Evolutionary conservation across 169 alveolate species (phyloP).

Genomic region (Toxoplasma gondii): DNA sequence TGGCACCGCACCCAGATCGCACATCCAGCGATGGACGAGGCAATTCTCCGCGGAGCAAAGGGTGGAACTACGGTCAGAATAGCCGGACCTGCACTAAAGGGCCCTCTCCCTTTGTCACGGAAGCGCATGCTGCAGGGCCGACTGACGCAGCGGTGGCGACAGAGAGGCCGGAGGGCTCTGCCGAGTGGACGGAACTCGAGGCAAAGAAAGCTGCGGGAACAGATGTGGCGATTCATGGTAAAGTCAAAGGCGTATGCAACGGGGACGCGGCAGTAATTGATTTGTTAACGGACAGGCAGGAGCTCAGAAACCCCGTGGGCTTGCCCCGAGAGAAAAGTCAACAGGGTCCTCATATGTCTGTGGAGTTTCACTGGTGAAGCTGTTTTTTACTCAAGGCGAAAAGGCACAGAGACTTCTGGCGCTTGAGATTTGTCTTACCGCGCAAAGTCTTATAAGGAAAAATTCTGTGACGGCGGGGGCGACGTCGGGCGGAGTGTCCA

Average conservation of each 20-base stretch:
- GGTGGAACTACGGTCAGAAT: no score
- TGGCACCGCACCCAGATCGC: background rate
- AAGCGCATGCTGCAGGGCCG: no score
- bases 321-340: background rate
- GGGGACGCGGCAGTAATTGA: background rate
- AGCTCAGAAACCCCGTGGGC: background rate
- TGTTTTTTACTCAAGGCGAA: no score
- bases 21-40: no score
- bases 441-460: no score
- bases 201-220: background rate
- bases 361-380: background rate
- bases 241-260: background rate
- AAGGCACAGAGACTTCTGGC: no score
- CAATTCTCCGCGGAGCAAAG: no score
- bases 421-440: no score
- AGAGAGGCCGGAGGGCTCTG: background rate
- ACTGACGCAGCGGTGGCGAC: background rate
- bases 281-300: background rate
- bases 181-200: background rate
- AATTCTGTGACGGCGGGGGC: no score
- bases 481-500: no score
- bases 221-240: background rate
- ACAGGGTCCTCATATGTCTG: background rate
- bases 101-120: no score
- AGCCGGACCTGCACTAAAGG: no score